Evolutionary conservation across 768 basidiomycete genomes (phyloP), one percentile per base, ranked within the genome.

Genomic region (Cystobasidium tubakii): DNA sequence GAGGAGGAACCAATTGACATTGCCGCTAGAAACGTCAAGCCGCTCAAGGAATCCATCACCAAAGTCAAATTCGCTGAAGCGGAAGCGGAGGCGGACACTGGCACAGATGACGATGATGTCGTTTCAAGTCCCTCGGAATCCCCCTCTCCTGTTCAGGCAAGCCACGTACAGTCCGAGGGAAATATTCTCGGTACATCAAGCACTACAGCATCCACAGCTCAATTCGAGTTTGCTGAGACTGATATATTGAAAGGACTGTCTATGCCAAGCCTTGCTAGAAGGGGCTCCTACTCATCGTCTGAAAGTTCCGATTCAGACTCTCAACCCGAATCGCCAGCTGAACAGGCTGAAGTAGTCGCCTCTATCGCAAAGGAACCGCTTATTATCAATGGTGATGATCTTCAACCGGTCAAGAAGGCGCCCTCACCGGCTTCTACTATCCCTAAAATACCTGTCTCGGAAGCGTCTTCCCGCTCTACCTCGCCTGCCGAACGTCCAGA

Each of bases 61-160:
- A 60, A 60, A 60, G 57, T 60, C 27, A 60, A 60, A 29, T 60
- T 60, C 23, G 57, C 57, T 17, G 57, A 60, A 60, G 27, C 13
- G 13, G 57, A 29, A 55, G 53, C n/a, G 53, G 27, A 54, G 21
- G 27, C 53, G 29, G 23, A 10, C 7, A 15, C 57, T 15, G 29
- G 27, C 21, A 60, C 23, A 60, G 33, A 29, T 6, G 57, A 34
- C 4, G 57, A 31, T 6, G 57, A 29, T 4, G 27, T 4, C 12
- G 17, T 15, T 34, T 15, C 25, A 13, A 60, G 57, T 60, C 15
- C 13, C 13, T 27, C 25, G 4, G 29, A 60, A 54, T 6, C 6
- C 21, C 21, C 53, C 21, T 54, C n/a, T 6, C 10, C 21, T 6
- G 53, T 6, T 29, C 7, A 7, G 21, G 15, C 39, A 6, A 39